Percentiles rank a stretch among this genome's conserved stretches.
phyloP scores from a whole-genome alignment of 2,329 filamentous ascomycete species.

The Pezicula rhizophila region DNA sequence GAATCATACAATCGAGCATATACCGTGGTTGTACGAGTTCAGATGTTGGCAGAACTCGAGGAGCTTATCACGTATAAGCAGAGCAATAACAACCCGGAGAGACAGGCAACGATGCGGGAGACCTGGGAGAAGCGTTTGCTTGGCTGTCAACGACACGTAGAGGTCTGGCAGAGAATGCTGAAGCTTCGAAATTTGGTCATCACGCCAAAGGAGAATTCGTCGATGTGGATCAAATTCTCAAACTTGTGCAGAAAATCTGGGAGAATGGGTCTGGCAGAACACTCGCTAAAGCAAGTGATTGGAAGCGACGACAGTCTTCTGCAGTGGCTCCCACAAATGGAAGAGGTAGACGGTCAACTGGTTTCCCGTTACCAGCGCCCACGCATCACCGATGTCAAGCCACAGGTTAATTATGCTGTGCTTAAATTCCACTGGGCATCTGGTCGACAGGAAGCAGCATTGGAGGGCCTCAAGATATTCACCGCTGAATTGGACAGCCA shows the following conservation, averaged over 20 bases:
- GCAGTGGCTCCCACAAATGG: slow-evolving; percentile 43
- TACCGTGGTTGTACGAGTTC: slow-evolving; percentile 93
- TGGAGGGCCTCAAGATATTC: slow-evolving; percentile 53
- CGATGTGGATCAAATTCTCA: slow-evolving; percentile 99
- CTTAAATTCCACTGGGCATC: slow-evolving; percentile 96
- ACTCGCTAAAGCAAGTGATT: slow-evolving; percentile 87
- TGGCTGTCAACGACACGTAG: slow-evolving; percentile 93
- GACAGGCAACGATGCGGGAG: slow-evolving; percentile 81
- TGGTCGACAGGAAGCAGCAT: slow-evolving; percentile 59
- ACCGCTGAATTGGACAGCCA: slow-evolving; percentile 49
- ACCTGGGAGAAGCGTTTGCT: slow-evolving; percentile 96
- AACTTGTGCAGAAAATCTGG: slow-evolving; percentile 97
- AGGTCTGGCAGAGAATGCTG: slow-evolving; percentile 98
- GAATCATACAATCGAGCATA: slow-evolving; percentile 98
- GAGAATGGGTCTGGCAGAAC: slow-evolving; percentile 89
- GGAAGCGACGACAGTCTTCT: slow-evolving; percentile 61
- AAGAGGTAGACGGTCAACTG: slow-evolving; percentile 9
- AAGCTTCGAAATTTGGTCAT: slow-evolving; percentile 91
- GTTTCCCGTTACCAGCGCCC: slow-evolving; percentile 3
- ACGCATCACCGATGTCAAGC: slow-evolving; percentile 28
- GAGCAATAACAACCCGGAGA: slow-evolving; percentile 69
- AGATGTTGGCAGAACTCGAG: slow-evolving; percentile 98
- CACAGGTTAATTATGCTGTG: slow-evolving; percentile 90
- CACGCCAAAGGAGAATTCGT: slow-evolving; percentile 84
- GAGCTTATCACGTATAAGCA: slow-evolving; percentile 99